phyloP scores from a whole-genome alignment of 2,329 filamentous ascomycete genomes.

The Clarireedia sp. region DNA sequence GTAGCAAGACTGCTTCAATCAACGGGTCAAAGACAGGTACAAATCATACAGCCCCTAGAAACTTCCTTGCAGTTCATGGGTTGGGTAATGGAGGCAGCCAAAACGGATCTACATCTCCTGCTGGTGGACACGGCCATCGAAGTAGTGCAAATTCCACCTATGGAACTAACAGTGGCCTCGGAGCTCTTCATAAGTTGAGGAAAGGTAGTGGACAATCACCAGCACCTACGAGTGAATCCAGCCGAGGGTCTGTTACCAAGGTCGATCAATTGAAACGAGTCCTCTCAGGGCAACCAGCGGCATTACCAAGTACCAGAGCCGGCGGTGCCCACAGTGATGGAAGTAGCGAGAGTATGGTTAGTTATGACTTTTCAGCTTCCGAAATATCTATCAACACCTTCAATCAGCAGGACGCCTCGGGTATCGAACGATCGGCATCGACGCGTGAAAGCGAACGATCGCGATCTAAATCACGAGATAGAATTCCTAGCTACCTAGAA shows the following conservation, averaged over 20 bases:
- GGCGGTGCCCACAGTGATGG: slow-evolving; percentile 41
- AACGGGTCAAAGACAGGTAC: slow-evolving; percentile 66
- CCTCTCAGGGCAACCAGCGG: slow-evolving; percentile 42
- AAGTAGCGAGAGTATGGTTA: slow-evolving; percentile 61
- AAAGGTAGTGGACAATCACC: slow-evolving; percentile 49
- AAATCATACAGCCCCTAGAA: slow-evolving; percentile 35
- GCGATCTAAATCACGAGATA: slow-evolving; percentile 28
- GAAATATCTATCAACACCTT: slow-evolving; percentile 51
- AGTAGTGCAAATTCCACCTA: slow-evolving; percentile 26
- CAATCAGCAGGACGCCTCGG: slow-evolving; percentile 13
- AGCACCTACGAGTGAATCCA: slow-evolving; percentile 33
- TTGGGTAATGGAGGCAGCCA: slow-evolving; percentile 34
- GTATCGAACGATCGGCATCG: slow-evolving; percentile 22
- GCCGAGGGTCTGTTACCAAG: slow-evolving; percentile 46
- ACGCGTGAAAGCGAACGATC: slow-evolving; percentile 21
- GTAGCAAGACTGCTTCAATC: slow-evolving; percentile 64
- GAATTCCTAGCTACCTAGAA: slow-evolving; percentile 17
- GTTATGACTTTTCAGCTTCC: slow-evolving; percentile 60
- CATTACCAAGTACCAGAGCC: slow-evolving; percentile 32
- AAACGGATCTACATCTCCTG: slow-evolving; percentile 37
- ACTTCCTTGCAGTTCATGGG: slow-evolving; percentile 52
- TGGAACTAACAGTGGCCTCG: slow-evolving; percentile 27
- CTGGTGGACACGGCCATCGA: slow-evolving; percentile 29
- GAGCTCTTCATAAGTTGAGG: slow-evolving; percentile 38
- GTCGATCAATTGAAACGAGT: slow-evolving; percentile 58